Evolutionary conservation across 148 eudicot species (phyloP).

Genomic region (Spergularia bocconei): DNA sequence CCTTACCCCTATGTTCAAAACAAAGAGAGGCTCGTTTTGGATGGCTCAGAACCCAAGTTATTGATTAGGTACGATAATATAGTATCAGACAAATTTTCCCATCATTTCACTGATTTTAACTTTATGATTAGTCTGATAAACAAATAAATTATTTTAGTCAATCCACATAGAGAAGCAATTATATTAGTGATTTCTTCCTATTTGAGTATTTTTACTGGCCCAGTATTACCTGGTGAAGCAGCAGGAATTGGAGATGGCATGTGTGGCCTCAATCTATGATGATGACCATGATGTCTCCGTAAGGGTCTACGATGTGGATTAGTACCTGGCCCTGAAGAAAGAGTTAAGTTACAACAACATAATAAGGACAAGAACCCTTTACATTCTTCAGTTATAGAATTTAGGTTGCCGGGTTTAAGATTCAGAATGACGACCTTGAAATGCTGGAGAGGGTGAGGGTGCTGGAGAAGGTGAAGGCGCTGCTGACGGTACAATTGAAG

Average conservation of each 20-base stretch:
- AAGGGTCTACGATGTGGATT: constrained; percentile 36
- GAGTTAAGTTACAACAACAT: constrained; percentile 17
- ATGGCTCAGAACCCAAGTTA: background rate
- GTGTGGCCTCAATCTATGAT: constrained; percentile 39
- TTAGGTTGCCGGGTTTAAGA: background rate
- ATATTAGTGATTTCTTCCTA: background rate
- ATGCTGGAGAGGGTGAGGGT: constrained; percentile 57
- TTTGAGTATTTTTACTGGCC: background rate
- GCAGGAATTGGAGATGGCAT: constrained; percentile 54
- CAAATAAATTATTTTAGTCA: background rate
- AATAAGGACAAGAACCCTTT: background rate
- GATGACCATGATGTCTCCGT: constrained; percentile 38
- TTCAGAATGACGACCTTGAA: constrained; percentile 46
- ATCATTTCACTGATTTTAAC: too few species aligned
- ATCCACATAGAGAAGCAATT: background rate
- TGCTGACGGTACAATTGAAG: constrained; percentile 33
- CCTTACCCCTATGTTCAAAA: too few species aligned
- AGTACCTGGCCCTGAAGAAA: constrained; percentile 45
- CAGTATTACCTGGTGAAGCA: constrained; percentile 49
- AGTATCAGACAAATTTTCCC: background rate
- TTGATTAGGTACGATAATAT: background rate
- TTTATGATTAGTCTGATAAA: background rate
- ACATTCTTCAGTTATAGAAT: background rate
- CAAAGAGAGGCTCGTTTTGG: too few species aligned
- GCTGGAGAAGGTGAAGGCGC: constrained; percentile 64